Evolutionary conservation across 441 rosid species (phyloP).

Genomic region (Gossypium laxum): DNA sequence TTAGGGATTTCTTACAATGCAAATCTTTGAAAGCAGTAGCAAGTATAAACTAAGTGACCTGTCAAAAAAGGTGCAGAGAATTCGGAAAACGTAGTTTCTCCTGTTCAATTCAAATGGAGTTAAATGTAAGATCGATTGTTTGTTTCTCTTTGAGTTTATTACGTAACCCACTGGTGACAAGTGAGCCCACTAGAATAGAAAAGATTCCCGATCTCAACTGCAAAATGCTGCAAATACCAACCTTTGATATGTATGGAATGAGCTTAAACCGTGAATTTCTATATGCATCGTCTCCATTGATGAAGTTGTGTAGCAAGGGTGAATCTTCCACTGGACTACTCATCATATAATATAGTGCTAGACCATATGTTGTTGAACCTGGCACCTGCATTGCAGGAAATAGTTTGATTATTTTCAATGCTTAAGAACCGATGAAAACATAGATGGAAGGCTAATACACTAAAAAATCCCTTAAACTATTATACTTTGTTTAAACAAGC

Average conservation of each 20-base stretch:
- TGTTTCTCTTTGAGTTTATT: background rate
- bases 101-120: background rate
- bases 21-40: background rate
- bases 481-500: too few species aligned
- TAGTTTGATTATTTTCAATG: slow-evolving; percentile 10
- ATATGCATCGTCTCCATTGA: slow-evolving; percentile 71
- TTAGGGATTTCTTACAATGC: background rate
- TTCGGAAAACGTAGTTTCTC: background rate
- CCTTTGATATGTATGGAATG: slow-evolving; percentile 95
- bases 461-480: too few species aligned
- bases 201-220: slow-evolving; percentile 5
- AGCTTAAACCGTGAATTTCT: slow-evolving; percentile 96
- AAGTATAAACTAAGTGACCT: background rate
- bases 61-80: background rate
- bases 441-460: background rate
- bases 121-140: background rate
- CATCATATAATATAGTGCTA: slow-evolving; percentile 90
- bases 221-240: slow-evolving; percentile 20
- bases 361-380: slow-evolving; percentile 71
- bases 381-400: slow-evolving; percentile 52
- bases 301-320: slow-evolving; percentile 67
- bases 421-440: background rate
- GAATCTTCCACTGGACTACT: slow-evolving; percentile 65
- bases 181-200: background rate
- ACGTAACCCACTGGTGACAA: background rate